phyloP scores from a whole-genome alignment of 495 filamentous ascomycete genomes.

The Rusavskia elegans region DNA sequence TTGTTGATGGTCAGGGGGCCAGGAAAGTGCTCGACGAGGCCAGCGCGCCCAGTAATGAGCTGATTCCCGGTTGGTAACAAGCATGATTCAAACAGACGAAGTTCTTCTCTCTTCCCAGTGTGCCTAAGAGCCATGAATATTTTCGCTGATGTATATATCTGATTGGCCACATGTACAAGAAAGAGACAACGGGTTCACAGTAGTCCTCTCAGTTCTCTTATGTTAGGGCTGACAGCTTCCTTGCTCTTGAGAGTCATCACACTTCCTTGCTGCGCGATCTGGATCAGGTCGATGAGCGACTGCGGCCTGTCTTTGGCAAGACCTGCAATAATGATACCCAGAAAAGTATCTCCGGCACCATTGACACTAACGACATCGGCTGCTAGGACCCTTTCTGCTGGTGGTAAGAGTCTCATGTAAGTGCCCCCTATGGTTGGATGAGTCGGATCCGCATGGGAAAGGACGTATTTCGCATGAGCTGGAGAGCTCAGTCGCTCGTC shows the following conservation, averaged over 20 bases:
- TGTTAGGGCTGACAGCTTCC: slow-evolving; percentile 47
- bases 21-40: slow-evolving; percentile 49
- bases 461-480: slow-evolving; percentile 47
- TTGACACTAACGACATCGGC: slow-evolving; percentile 74
- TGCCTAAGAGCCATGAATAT: no score
- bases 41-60: slow-evolving; percentile 41
- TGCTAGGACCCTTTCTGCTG: slow-evolving; percentile 40
- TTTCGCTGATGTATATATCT: no score
- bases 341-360: slow-evolving; percentile 84
- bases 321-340: slow-evolving; percentile 65
- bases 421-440: slow-evolving; percentile 55
- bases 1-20: slow-evolving; percentile 52
- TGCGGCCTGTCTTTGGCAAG: slow-evolving; percentile 22
- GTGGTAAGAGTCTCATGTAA: slow-evolving; percentile 68
- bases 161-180: no score
- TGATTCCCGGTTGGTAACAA: slow-evolving; percentile 39
- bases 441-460: slow-evolving; percentile 32
- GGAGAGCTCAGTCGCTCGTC: slow-evolving; percentile 45
- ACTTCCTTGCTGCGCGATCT: slow-evolving; percentile 54
- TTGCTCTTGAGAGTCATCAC: slow-evolving; percentile 54
- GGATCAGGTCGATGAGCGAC: slow-evolving; percentile 26
- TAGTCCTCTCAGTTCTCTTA: slow-evolving; percentile 9
- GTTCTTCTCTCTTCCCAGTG: neutral
- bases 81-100: neutral
- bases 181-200: neutral